Conservation (phyloP, 331 rosid genomes). For the Arachis monticola region DNA sequence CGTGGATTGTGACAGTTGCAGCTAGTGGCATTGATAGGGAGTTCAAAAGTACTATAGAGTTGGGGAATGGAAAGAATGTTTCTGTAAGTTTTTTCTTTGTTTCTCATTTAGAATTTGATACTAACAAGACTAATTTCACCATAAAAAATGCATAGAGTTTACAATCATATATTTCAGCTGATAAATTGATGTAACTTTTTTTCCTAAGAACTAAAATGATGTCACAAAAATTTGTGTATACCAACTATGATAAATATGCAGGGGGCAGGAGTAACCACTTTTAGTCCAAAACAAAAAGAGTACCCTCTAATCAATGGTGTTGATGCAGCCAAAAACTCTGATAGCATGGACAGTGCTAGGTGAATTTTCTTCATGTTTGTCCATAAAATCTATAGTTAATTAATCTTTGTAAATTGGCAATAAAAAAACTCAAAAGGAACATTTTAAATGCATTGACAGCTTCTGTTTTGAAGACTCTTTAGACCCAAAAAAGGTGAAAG, state of each 20-base stretch:
- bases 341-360: conserved; percentile 61
- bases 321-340: conserved; percentile 58
- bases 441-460: conserved; percentile 39
- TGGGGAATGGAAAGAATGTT: conserved; percentile 76
- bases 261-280: conserved; percentile 74
- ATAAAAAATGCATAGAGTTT: not conserved
- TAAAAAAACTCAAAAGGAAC: too few relatives aligned
- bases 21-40: conserved; percentile 86
- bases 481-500: conserved; percentile 70
- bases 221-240: not conserved
- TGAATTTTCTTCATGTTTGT: conserved; percentile 16
- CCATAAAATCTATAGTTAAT: not conserved
- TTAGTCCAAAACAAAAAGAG: conserved; percentile 54
- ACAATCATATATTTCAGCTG: not conserved
- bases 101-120: not conserved
- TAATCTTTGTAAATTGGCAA: not conserved
- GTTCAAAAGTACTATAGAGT: conserved; percentile 57
- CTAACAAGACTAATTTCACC: not conserved
- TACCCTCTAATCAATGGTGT: conserved; percentile 72
- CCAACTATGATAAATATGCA: conserved; percentile 30
- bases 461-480: conserved; percentile 57
- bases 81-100: conserved; percentile 52
- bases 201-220: conserved; percentile 12
- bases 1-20: conserved; percentile 88
- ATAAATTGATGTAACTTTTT: not conserved